Conservation (phyloP, 2,329 filamentous ascomycete species). For the Orbilia blumenaviensis region DNA sequence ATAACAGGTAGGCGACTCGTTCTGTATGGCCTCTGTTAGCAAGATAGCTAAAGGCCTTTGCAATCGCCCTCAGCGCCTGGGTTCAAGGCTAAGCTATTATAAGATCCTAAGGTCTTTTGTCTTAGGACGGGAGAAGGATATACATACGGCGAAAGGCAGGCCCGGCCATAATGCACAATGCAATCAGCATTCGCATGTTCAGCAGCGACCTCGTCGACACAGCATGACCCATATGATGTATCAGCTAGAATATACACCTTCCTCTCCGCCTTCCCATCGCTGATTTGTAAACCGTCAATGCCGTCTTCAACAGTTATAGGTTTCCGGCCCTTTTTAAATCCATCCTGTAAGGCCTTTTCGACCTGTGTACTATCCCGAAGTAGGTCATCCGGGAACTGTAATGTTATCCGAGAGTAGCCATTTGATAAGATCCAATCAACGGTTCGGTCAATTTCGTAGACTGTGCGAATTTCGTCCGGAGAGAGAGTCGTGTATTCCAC, state of each 20-base stretch:
- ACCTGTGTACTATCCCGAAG: slow-evolving; percentile 84
- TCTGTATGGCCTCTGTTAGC: not conserved
- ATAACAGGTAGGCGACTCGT: slow-evolving; percentile 57
- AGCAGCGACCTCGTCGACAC: slow-evolving; percentile 94
- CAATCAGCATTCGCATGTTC: slow-evolving; percentile 91
- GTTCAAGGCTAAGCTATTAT: no score
- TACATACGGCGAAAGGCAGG: slow-evolving; percentile 91
- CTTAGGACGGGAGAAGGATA: slow-evolving; percentile 54
- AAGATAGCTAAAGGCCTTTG: no score
- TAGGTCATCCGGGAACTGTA: slow-evolving; percentile 98
- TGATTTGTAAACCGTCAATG: slow-evolving; percentile 26
- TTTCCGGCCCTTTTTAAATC: slow-evolving; percentile 27
- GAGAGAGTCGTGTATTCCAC: slow-evolving; percentile 60
- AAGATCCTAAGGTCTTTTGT: no score
- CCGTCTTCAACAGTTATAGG: slow-evolving; percentile 24
- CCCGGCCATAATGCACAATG: slow-evolving; percentile 91
- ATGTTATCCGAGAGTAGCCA: slow-evolving; percentile 77
- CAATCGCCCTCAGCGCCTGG: no score
- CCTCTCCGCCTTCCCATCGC: slow-evolving; percentile 39
- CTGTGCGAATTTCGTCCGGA: slow-evolving; percentile 75
- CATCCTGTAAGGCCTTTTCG: slow-evolving; percentile 59
- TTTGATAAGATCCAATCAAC: slow-evolving; percentile 76
- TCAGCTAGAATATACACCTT: slow-evolving; percentile 85
- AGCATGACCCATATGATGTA: slow-evolving; percentile 96
- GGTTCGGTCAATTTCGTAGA: slow-evolving; percentile 87